These are phyloP conservation scores for Boechera retrofracta DNA, from an alignment of 345 rosid genomes.

Conservation along the genomic window DNA sequence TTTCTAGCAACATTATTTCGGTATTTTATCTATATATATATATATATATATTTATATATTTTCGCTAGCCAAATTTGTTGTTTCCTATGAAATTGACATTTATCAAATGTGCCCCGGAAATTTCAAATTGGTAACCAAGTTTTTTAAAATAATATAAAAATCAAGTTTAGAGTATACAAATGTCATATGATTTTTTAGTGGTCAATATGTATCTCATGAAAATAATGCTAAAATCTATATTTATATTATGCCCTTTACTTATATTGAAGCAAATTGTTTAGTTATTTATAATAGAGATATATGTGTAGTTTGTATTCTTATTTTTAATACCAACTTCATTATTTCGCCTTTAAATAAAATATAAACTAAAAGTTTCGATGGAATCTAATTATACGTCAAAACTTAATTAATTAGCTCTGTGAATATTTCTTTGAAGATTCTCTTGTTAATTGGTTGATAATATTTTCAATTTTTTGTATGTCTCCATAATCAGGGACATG, in stretches of 20 bases:
- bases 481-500: conserved; percentile 17
- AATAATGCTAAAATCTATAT: background rate
- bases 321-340: background rate
- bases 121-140: background rate
- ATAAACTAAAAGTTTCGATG: background rate
- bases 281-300: background rate
- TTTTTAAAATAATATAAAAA: background rate
- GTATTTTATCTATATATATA: no score
- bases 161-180: background rate
- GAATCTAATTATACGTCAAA: background rate
- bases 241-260: background rate
- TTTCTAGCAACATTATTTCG: background rate
- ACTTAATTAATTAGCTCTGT: conserved; percentile 1
- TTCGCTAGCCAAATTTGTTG: no score
- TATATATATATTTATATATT: no score
- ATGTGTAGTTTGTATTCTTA: no score
- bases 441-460: background rate
- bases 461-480: conserved; percentile 3
- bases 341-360: background rate
- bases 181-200: background rate
- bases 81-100: no score
- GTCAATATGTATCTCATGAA: background rate
- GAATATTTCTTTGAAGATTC: conserved; percentile 2
- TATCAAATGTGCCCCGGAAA: no score
- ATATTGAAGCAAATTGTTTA: background rate